Conservation (phyloP, 352 stramenopile genomes). For the Phytopythium vexans region DNA sequence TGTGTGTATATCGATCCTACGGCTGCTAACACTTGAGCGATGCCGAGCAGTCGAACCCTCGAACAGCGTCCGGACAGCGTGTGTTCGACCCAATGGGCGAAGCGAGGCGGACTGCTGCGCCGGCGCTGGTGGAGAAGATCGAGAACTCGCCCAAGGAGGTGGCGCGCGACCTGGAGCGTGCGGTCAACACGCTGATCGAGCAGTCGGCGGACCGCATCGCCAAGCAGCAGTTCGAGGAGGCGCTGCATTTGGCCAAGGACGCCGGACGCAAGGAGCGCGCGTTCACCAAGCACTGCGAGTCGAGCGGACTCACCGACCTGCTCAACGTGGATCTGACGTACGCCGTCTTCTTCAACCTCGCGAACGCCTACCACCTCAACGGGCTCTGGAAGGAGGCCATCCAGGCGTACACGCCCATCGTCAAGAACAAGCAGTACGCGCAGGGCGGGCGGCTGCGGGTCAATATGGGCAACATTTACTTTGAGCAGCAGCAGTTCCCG, state of each 20-base stretch:
- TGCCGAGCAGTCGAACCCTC: slow-evolving; percentile 64
- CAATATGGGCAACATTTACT: slow-evolving; percentile 99
- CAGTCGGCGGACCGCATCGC: slow-evolving; percentile 80
- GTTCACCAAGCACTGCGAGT: slow-evolving; percentile 91
- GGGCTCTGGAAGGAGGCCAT: slow-evolving; percentile 94
- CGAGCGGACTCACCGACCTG: slow-evolving; percentile 82
- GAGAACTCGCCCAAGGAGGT: slow-evolving; percentile 93
- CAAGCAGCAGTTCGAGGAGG: slow-evolving; percentile 75
- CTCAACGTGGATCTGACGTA: slow-evolving; percentile 95
- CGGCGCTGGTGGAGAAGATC: slow-evolving; percentile 85
- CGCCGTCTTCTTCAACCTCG: slow-evolving; percentile 94
- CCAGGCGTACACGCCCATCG: slow-evolving; percentile 92
- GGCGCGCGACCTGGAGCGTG: slow-evolving; percentile 88
- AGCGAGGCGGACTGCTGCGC: slow-evolving; percentile 68
- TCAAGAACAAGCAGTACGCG: slow-evolving; percentile 96
- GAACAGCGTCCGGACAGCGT: slow-evolving; percentile 60
- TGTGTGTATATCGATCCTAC: background rate
- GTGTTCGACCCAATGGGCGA: slow-evolving; percentile 92
- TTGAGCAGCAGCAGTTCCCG: slow-evolving; percentile 91
- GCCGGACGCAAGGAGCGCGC: slow-evolving; percentile 87
- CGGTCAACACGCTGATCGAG: slow-evolving; percentile 92
- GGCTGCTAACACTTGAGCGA: background rate
- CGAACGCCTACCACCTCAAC: slow-evolving; percentile 92
- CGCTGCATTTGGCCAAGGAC: slow-evolving; percentile 87
- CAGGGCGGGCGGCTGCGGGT: slow-evolving; percentile 89